phyloP scores from a whole-genome alignment of 2,329 filamentous ascomycete genomes.

The Bipolaris victoriae region DNA sequence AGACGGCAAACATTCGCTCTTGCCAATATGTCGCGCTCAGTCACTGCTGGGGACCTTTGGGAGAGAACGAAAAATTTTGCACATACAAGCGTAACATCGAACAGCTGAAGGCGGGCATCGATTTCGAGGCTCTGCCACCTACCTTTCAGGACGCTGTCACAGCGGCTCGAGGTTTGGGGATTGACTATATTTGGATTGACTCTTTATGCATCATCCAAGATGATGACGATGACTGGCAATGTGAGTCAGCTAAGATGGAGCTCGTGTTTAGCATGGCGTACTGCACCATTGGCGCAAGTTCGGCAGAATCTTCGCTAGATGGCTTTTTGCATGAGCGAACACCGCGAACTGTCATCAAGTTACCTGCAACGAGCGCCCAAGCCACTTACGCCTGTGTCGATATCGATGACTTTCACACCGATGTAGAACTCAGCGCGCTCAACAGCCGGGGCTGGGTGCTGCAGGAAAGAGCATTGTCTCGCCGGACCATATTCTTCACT shows the following conservation, averaged over 20 bases:
- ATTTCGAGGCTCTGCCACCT: slow-evolving; percentile 16
- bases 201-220: not conserved
- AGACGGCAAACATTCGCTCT: not conserved
- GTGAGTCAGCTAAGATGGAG: slow-evolving; percentile 2
- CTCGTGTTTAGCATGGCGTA: not conserved
- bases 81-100: slow-evolving; percentile 20
- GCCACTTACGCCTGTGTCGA: not conserved
- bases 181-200: not conserved
- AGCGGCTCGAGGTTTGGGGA: not conserved
- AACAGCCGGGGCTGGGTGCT: slow-evolving; percentile 31
- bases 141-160: slow-evolving; percentile 1
- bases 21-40: slow-evolving; percentile 7
- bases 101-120: slow-evolving; percentile 10
- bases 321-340: slow-evolving; percentile 18
- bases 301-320: slow-evolving; percentile 16
- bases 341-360: not conserved
- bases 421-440: slow-evolving; percentile 18
- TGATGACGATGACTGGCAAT: not conserved
- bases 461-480: slow-evolving; percentile 24
- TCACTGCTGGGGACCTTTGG: slow-evolving; percentile 24
- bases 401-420: slow-evolving; percentile 21
- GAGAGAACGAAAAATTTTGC: slow-evolving; percentile 17
- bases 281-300: slow-evolving; percentile 5
- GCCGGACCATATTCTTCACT: slow-evolving; percentile 29
- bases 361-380: not conserved